These are phyloP conservation scores for Hymenoscyphus salicellus DNA, from an alignment of 2,329 filamentous ascomycete genomes.

Conservation along the genomic window DNA sequence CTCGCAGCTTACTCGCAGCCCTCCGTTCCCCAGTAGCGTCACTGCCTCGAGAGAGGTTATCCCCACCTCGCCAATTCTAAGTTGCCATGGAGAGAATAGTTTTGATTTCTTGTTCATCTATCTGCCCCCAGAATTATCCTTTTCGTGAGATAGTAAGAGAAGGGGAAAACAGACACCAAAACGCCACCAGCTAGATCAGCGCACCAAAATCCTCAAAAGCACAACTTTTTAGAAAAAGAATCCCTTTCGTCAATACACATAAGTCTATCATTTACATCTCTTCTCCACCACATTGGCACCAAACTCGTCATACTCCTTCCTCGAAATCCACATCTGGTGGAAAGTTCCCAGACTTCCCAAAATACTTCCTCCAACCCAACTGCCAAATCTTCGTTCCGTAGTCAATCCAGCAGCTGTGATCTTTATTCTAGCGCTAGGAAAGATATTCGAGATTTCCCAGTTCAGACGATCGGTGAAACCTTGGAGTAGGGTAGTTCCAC, in stretches of 20 bases:
- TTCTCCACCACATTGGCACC: slow-evolving; percentile 89
- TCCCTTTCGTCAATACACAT: slow-evolving; percentile 9
- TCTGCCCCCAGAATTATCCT: neutral
- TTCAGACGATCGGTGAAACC: slow-evolving; percentile 90
- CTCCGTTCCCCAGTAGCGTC: too few species aligned
- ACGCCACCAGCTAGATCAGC: slow-evolving; percentile 24
- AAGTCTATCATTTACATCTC: slow-evolving; percentile 71
- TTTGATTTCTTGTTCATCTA: neutral
- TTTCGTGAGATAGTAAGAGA: neutral
- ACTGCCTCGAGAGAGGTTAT: too few species aligned
- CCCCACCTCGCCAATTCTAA: too few species aligned
- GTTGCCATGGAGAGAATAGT: neutral
- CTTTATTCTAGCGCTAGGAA: slow-evolving; percentile 81
- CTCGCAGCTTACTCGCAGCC: too few species aligned
- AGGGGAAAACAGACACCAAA: slow-evolving; percentile 21
- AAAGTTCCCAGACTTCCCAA: slow-evolving; percentile 93
- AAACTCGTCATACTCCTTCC: slow-evolving; percentile 97
- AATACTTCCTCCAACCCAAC: slow-evolving; percentile 96
- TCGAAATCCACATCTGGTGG: slow-evolving; percentile 99
- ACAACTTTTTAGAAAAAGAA: slow-evolving; percentile 9
- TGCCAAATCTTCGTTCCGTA: slow-evolving; percentile 84
- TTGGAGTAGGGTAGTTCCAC: slow-evolving; percentile 80
- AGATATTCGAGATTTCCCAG: slow-evolving; percentile 75
- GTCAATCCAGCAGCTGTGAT: slow-evolving; percentile 83
- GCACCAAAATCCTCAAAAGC: slow-evolving; percentile 9